Evolutionary conservation across 768 basidiomycete genomes (phyloP).

Genomic region (Tephrocybe sp.): DNA sequence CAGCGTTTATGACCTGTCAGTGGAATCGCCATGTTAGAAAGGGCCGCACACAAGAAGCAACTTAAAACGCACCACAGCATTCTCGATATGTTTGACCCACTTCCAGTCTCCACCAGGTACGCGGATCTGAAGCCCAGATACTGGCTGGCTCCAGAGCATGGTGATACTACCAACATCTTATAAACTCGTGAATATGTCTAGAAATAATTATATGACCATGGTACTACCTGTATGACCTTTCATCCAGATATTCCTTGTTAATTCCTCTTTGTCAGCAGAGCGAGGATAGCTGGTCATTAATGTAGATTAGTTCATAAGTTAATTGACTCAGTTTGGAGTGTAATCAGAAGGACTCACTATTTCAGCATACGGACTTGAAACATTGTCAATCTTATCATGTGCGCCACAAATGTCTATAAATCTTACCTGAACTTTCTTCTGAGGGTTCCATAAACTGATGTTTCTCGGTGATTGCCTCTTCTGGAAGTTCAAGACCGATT

Average conservation of each 20-base stretch:
- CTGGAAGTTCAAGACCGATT: slow-evolving; percentile 44
- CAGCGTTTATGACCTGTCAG: slow-evolving; percentile 42
- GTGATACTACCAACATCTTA: slow-evolving; percentile 47
- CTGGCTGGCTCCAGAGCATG: slow-evolving; percentile 49
- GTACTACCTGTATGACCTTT: slow-evolving; percentile 52
- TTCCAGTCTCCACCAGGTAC: slow-evolving; percentile 42
- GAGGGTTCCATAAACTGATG: slow-evolving; percentile 37
- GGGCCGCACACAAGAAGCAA: background rate
- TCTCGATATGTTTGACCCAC: slow-evolving; percentile 48
- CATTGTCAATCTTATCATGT: too few species aligned
- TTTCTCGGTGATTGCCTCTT: slow-evolving; percentile 40
- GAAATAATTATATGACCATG: too few species aligned
- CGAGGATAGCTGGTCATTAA: slow-evolving; percentile 37
- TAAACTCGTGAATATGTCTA: background rate
- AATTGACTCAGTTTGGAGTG: too few species aligned
- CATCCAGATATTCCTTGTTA: slow-evolving; percentile 46
- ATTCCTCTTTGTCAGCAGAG: slow-evolving; percentile 40
- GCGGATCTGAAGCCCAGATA: slow-evolving; percentile 46
- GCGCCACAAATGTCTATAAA: background rate
- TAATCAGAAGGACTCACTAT: slow-evolving; percentile 32
- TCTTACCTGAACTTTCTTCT: slow-evolving; percentile 20
- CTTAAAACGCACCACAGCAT: slow-evolving; percentile 39
- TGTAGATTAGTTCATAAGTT: too few species aligned
- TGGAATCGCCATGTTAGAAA: background rate
- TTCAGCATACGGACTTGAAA: slow-evolving; percentile 45